These are phyloP conservation scores for Ziziphus jujuba DNA, from an alignment of 306 rosid species.

Conservation along the genomic window DNA sequence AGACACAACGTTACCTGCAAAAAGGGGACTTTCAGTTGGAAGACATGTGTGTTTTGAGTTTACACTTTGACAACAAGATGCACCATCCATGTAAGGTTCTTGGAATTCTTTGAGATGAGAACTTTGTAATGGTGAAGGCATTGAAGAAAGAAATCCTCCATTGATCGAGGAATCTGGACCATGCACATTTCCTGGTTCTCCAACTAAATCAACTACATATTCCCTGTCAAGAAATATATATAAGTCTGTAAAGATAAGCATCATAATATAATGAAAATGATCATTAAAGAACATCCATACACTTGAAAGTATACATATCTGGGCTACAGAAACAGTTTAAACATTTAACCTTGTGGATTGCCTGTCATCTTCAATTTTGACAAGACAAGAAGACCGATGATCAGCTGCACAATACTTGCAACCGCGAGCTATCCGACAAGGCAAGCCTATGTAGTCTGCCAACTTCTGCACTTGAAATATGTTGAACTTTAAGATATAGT, in stretches of 20 bases:
- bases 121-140: conserved; percentile 80
- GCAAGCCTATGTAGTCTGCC: conserved; percentile 95
- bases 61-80: conserved; percentile 37
- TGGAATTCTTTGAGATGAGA: conserved; percentile 78
- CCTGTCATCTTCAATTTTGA: conserved; percentile 69
- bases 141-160: conserved; percentile 74
- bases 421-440: conserved; percentile 96
- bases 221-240: conserved; percentile 57
- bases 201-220: conserved; percentile 93
- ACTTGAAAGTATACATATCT: conserved; percentile 16
- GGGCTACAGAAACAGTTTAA: conserved; percentile 15
- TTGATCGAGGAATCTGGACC: conserved; percentile 92
- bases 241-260: not conserved
- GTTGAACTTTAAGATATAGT: conserved; percentile 3
- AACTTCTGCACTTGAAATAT: conserved; percentile 61
- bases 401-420: conserved; percentile 93
- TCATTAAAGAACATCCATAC: too few species aligned
- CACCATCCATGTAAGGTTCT: conserved; percentile 49
- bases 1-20: conserved; percentile 48
- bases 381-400: conserved; percentile 94
- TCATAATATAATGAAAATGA: too few species aligned
- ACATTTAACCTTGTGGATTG: conserved; percentile 60
- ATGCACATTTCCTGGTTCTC: conserved; percentile 91
- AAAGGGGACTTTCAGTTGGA: conserved; percentile 43
- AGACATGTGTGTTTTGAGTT: conserved; percentile 37